Base-by-base conservation (phyloP, 495 filamentous ascomycete genomes). In the Podospora conica region DNA sequence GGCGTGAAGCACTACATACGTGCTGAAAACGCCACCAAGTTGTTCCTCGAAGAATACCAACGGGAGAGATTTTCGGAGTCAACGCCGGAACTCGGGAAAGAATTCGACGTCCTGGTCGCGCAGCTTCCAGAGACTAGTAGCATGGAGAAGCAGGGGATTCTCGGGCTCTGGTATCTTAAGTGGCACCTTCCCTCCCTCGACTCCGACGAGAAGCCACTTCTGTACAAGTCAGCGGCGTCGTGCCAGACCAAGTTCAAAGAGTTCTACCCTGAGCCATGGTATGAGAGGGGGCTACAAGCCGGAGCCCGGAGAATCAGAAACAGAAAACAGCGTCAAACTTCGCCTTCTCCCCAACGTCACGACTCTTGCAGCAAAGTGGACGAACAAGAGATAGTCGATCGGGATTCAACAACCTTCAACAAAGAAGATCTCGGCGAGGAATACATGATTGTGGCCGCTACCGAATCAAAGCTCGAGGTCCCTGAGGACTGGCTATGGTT, bases 1-100 rank as follows among this genome's bases (percentile, higher is more conserved):
- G 33, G 5, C 0, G 5, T 3, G 15, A 6, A 1, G 5, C 2
- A 0, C 0, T 48, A n/a, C 6, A 6, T 18, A 6, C 3, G 6
- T 0, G 33, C 33, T 2, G 33, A 48, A n/a, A 48, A 3, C 6
- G 15, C 1, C 40, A 7, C 40, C 0, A n/a, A 48, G 9, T 15
- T 18, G 6, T 18, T 48, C 18, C 18, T 48, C 2, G 6, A 48
- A n/a, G 15, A 48, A 8, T 15, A 8, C 4, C 15, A 8, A 18
- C 15, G 8, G 33, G 15, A 48, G 15, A n/a, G 4, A 1, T 18
- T 7, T 0, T 7, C 11, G 12, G 33, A 18, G 12, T 0, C 15
- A 48, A n/a, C 18, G 3, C 15, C 18, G 8, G 1, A 0, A 48
- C 18, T 48, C 0, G 40, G 9, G 18, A n/a, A 0, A 18, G 40